These are phyloP conservation scores for Aspergillus biplanus DNA, from an alignment of 495 filamentous ascomycete genomes.

Conservation along the genomic window DNA sequence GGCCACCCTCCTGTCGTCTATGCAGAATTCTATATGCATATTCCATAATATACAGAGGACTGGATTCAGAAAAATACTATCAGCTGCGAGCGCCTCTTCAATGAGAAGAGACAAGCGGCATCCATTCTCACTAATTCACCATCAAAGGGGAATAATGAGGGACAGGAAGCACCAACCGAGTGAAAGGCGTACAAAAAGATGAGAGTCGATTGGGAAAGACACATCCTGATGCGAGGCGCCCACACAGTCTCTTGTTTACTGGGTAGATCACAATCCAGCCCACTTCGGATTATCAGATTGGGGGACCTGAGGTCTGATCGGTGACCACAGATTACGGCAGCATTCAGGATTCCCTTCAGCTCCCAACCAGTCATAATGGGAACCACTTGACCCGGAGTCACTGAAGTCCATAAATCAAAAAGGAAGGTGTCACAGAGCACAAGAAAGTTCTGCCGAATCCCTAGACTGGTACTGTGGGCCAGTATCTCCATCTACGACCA, in stretches of 20 bases:
- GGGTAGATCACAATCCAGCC: not conserved
- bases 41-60: too few species aligned
- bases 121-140: too few species aligned
- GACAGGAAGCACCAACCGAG: not conserved
- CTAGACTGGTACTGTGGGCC: not conserved
- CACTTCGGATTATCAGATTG: not conserved
- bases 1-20: too few species aligned
- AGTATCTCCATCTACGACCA: too few species aligned
- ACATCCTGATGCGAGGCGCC: not conserved
- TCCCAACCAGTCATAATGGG: too few species aligned
- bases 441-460: not conserved
- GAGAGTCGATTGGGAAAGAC: not conserved
- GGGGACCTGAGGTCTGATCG: too few species aligned
- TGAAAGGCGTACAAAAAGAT: not conserved
- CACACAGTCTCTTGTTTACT: not conserved
- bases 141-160: not conserved
- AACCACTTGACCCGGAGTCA: not conserved
- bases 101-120: too few species aligned
- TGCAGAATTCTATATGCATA: too few species aligned
- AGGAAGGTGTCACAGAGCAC: slow-evolving; percentile 1
- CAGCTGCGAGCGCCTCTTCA: too few species aligned
- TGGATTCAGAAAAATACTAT: too few species aligned
- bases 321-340: too few species aligned
- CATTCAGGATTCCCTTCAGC: too few species aligned
- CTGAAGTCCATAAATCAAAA: not conserved